Evolutionary conservation across 176 grass and related monocot genomes (phyloP), one percentile per base, ranked within the genome.

Genomic region (Aechmea fasciata): DNA sequence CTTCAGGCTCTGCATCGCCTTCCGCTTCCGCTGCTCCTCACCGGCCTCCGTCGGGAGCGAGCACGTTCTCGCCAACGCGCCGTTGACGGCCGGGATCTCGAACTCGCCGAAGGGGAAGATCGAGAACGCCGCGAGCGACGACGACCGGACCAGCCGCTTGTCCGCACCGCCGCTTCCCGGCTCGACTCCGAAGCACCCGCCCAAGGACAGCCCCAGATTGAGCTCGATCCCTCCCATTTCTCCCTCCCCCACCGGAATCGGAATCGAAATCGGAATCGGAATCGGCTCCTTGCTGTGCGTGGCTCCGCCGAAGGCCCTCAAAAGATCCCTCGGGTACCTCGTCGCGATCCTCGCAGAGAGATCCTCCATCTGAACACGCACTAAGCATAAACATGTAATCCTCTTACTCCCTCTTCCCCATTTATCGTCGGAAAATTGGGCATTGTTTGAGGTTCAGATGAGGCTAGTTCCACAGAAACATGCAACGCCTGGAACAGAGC

Each of bases 1-100:
- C 29, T 67, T 67, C 65, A 67, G 18, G 65, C 65, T 67, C 65
- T 67, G 65, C 65, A 67, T 10, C 65, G 14, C 65, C 65, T 67
- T 67, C 65, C 65, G 48, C 14, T 67, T 67, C 33, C 65, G 15
- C 0, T 67, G 65, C 65, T 67, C 65, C 12, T 67, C 65, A 13
- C 19, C 65, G 13, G 65, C 65, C 65, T 29, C 65, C 65, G 13
- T 4, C 41, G 65, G 65, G 8, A 67, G 14, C 5, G 65, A 67
- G 8, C 26, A 67, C 65, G 65, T 17, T 9, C 65, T 67, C 33
- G 65, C 0, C 28, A 49, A 33, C 13, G 28, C 12, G 33, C 33
- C 6, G 48, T 15, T n/a, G 3, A 17, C 65, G 25, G 15, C 65
- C 65, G 6, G 14, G 9, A 48, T 15, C 3, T 67, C 33, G 14